Base-by-base conservation (phyloP, 106 monocot genomes). In the Allium sativum region DNA sequence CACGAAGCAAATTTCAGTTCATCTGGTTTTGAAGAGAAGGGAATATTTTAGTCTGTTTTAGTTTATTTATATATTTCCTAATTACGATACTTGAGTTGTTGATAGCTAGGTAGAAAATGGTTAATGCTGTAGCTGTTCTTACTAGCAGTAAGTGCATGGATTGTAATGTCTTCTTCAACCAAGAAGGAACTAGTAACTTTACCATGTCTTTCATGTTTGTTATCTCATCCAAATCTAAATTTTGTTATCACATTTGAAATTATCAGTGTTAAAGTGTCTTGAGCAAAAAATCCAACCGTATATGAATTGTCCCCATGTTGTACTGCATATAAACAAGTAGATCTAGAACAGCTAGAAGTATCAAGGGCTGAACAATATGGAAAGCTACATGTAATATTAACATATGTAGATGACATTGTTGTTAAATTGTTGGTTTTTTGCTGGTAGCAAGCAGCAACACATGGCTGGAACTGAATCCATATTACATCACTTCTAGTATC, bases 211-310 rank as follows among this genome's bases (percentile, higher is more conserved):
- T n/a, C n/a, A n/a, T n/a, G n/a, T n/a, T n/a, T n/a, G n/a, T n/a
- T n/a, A n/a, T n/a, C n/a, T n/a, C 81, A 81, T 19, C 81, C 81
- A 46, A 66, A 81, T 18, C 20, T 12, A 47, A 81, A 81, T 17
- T 48, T 45, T 11, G 64, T 20, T 4, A 81, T 40, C 6, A 55
- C n/a, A 20, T 77, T 70, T 2, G 64, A 58, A 5, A 16, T 0
- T 11, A 66, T 15, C 6, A 81, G 54, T 2, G 65, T 65, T 8
- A 77, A 47, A 1, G 44, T 77, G 54, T 81, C 81, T 4, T 42
- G 15, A 13, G 65, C 56, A 21, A 63, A 69, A 42, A 69, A 55
- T 0, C 81, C 81, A 0, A 43, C 18, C 0, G 73, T 65, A 15
- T 43, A 16, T 4, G 73, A 70, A 9, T 60, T 45, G 31, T 70